Evolutionary conservation across 2,329 filamentous ascomycete species (phyloP).

Genomic region (Lizonia empirigonia): DNA sequence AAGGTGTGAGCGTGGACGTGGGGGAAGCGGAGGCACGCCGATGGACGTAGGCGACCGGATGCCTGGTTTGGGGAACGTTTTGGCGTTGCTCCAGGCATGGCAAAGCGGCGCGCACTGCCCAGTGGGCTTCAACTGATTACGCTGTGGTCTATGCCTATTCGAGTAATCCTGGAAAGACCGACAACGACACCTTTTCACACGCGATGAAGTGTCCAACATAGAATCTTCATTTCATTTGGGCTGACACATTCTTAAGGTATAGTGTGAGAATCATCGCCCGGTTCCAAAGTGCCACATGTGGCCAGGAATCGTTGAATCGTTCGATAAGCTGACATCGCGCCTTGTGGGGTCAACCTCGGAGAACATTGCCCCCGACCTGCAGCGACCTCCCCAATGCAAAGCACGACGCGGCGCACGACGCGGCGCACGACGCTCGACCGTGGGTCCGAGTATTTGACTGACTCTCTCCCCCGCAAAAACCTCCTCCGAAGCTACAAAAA

Average conservation of each 20-base stretch:
- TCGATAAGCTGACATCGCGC: not conserved
- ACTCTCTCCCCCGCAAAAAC: constrained; percentile 4
- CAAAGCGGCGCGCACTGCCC: constrained; percentile 8
- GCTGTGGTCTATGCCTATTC: not conserved
- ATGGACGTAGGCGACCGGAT: not conserved
- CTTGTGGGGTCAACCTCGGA: not conserved
- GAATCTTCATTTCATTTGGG: not conserved
- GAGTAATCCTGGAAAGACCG: not conserved
- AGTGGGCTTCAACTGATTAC: not conserved
- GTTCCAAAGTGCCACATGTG: not conserved
- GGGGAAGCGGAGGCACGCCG: not conserved
- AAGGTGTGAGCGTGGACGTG: not conserved
- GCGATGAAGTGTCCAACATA: not conserved
- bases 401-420: not conserved
- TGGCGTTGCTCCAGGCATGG: not conserved
- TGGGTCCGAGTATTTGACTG: not conserved
- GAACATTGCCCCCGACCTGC: not conserved
- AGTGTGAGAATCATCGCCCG: too few species aligned
- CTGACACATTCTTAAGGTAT: not conserved
- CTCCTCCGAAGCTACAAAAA: constrained; percentile 13
- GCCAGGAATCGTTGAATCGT: not conserved
- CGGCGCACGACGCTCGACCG: not conserved
- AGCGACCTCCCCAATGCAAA: too few species aligned
- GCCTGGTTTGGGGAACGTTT: constrained; percentile 1
- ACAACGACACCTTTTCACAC: not conserved